A percentile compares a stretch with the other conserved stretches of the same genome.
Evolutionary conservation across 257 asterid genomes (phyloP).

Genomic region (Ocimum tenuiflorum): DNA sequence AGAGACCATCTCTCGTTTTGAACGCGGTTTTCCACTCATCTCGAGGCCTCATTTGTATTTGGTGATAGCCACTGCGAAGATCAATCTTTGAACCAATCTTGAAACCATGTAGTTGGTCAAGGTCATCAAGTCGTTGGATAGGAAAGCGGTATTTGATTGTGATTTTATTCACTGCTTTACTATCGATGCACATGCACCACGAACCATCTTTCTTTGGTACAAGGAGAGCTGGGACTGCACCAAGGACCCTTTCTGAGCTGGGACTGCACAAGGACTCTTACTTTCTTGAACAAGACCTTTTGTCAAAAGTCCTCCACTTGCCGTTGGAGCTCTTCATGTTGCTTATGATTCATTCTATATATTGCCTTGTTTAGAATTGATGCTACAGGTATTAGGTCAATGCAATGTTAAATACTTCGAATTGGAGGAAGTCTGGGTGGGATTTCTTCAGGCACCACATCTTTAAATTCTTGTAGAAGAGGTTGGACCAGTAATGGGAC

Average conservation of each 20-base stretch:
- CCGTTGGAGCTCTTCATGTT: neutral
- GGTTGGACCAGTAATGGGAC: too few species aligned
- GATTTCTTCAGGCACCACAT: neutral
- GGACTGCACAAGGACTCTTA: neutral
- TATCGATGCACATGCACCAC: too few species aligned
- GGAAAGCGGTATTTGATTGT: constrained; percentile 5
- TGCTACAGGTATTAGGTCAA: neutral
- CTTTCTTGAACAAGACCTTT: neutral
- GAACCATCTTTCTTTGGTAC: constrained; percentile 13
- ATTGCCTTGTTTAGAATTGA: neutral
- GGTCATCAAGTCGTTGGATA: constrained; percentile 4
- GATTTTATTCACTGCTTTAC: neutral
- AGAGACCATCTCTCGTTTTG: constrained; percentile 5
- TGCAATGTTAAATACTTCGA: neutral
- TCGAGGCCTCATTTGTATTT: neutral
- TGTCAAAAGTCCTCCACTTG: neutral
- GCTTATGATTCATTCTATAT: neutral
- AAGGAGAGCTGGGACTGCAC: neutral
- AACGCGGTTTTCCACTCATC: constrained; percentile 17
- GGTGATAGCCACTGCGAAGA: neutral
- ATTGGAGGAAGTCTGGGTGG: constrained; percentile 2
- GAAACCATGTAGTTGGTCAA: constrained; percentile 1
- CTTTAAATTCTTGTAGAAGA: neutral
- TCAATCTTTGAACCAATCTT: neutral
- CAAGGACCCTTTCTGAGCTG: too few species aligned